These are phyloP conservation scores for Neurospora sp. DNA, from an alignment of 495 filamentous ascomycete genomes.

Conservation along the genomic window DNA sequence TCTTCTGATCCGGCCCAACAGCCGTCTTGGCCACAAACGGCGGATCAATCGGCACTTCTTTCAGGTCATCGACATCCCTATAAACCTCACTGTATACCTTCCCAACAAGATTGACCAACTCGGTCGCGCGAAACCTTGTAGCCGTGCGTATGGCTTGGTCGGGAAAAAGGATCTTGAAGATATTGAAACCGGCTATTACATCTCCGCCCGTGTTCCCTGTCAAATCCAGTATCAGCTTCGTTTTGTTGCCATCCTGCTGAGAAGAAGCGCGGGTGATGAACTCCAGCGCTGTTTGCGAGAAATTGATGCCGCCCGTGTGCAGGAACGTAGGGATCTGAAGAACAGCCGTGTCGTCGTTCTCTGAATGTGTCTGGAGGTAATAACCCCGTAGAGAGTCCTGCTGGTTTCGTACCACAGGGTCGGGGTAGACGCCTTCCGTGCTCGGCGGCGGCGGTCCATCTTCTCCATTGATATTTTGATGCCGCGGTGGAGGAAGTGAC, in stretches of 20 bases:
- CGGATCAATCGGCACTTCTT: neutral
- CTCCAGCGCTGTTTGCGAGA: neutral
- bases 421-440: neutral
- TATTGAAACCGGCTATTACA: neutral
- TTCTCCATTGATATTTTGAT: neutral
- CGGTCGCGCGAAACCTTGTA: neutral
- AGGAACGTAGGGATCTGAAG: neutral
- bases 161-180: neutral
- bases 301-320: rapidly evolving
- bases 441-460: neutral
- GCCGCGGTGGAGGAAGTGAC: neutral
- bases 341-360: neutral
- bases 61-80: neutral
- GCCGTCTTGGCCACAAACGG: neutral
- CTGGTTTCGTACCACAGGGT: rapidly evolving
- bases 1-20: neutral
- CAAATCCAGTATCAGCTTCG: neutral
- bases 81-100: neutral
- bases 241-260: neutral
- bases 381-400: neutral
- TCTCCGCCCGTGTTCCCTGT: neutral
- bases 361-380: neutral
- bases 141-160: neutral
- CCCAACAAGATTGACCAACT: neutral
- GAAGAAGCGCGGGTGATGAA: neutral